Evolutionary conservation across 805 yeast species (phyloP).

Genomic region (Wickerhamomyces canadensis): DNA sequence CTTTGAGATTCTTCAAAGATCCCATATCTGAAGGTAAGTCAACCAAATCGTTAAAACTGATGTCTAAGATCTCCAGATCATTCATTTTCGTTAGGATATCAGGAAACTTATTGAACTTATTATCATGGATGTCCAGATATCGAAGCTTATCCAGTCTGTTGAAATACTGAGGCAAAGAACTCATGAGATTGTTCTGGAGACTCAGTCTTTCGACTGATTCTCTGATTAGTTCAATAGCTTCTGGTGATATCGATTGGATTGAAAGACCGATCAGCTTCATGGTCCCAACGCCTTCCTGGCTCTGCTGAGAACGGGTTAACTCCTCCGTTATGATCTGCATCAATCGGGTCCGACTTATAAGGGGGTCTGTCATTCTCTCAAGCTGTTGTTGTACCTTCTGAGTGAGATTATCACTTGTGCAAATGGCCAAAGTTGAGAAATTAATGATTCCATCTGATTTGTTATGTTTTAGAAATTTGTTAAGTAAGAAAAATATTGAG

Average conservation of each 20-base stretch:
- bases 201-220: conserved; percentile 44
- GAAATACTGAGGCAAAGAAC: conserved; percentile 43
- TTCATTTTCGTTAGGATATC: conserved; percentile 30
- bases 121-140: conserved; percentile 63
- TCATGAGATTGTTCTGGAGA: conserved; percentile 45
- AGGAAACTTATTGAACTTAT: conserved; percentile 52
- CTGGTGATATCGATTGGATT: conserved; percentile 32
- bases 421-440: no score
- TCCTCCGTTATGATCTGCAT: conserved; percentile 22
- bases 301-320: conserved; percentile 9
- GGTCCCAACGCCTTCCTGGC: conserved; percentile 9
- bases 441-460: no score
- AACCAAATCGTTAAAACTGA: conserved; percentile 51
- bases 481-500: no score
- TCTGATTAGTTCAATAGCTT: conserved; percentile 31
- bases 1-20: conserved; percentile 40
- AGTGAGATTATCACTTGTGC: no score
- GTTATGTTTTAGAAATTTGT: no score
- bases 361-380: no score
- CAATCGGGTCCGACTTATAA: conserved; percentile 12
- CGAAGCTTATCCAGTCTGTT: conserved; percentile 38
- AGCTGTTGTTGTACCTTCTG: no score
- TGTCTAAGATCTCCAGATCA: conserved; percentile 58
- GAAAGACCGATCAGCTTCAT: conserved; percentile 36
- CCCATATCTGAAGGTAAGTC: conserved; percentile 40